Conservation (phyloP, 208 protist genomes). For the Trypanosoma caninum region DNA sequence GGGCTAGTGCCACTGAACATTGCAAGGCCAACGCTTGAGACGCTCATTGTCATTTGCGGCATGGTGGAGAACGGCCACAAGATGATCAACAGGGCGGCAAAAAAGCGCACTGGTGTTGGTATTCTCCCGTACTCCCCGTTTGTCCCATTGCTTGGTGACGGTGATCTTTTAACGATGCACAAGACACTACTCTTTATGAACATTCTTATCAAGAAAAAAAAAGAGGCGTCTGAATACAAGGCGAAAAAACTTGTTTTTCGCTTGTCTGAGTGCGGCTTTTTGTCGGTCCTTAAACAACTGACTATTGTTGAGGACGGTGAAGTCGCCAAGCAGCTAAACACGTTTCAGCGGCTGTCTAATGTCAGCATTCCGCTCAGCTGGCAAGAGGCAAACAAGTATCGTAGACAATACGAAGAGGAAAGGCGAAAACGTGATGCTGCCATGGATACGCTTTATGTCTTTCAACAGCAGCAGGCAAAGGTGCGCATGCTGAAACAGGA, state of each 20-base stretch:
- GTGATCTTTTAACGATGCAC: conserved; percentile 26
- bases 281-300: conserved; percentile 23
- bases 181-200: conserved; percentile 38
- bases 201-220: conserved; percentile 30
- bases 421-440: conserved; percentile 20
- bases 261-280: conserved; percentile 29
- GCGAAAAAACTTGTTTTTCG: conserved; percentile 34
- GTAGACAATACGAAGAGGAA: conserved; percentile 24
- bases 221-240: conserved; percentile 22
- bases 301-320: conserved; percentile 29
- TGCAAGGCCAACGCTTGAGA: conserved; percentile 38
- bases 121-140: conserved; percentile 28
- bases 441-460: conserved; percentile 25
- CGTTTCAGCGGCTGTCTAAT: conserved; percentile 27
- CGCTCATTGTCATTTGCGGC: conserved; percentile 35
- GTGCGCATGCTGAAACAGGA: conserved; percentile 29
- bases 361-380: conserved; percentile 30
- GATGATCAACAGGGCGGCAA: conserved; percentile 34
- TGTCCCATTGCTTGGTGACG: conserved; percentile 20
- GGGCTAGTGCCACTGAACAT: conserved; percentile 15
- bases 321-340: conserved; percentile 23
- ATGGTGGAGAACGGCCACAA: conserved; percentile 25
- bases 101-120: conserved; percentile 20
- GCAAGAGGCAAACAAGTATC: conserved; percentile 33
- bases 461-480: conserved; percentile 31